Evolutionary conservation across 1,139 yeast species (phyloP).

Genomic region (Geotrichum fermentans): DNA sequence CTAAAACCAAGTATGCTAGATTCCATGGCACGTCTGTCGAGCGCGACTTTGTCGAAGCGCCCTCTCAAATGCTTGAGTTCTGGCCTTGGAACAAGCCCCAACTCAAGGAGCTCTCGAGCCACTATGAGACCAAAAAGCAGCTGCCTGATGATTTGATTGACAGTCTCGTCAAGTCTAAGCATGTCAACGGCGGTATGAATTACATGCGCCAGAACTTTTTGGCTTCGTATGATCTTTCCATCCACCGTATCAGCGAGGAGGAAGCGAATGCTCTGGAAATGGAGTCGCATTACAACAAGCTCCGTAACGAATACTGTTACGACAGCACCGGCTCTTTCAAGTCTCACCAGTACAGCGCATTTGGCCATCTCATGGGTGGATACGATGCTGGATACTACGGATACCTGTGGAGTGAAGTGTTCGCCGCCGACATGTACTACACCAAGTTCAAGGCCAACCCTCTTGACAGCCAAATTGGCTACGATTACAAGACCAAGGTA

Average conservation of each 20-base stretch:
- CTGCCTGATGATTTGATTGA: slow-evolving; percentile 57
- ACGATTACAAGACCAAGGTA: slow-evolving; percentile 63
- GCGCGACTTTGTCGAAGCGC: slow-evolving; percentile 86
- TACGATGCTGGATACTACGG: slow-evolving; percentile 87
- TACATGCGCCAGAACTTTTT: slow-evolving; percentile 73
- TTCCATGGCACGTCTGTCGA: slow-evolving; percentile 75
- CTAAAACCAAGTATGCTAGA: slow-evolving; percentile 57
- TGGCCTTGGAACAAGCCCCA: slow-evolving; percentile 78
- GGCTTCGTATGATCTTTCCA: slow-evolving; percentile 67
- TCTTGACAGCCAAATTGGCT: slow-evolving; percentile 56
- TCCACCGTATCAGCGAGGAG: slow-evolving; percentile 52
- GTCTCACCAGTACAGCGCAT: slow-evolving; percentile 67
- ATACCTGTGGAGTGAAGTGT: slow-evolving; percentile 78
- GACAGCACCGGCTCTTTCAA: slow-evolving; percentile 48
- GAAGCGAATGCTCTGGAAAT: slow-evolving; percentile 44
- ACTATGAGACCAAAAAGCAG: slow-evolving; percentile 54
- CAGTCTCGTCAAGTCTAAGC: slow-evolving; percentile 60
- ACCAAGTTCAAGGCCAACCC: slow-evolving; percentile 67
- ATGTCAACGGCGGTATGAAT: slow-evolving; percentile 67
- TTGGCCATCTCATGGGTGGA: slow-evolving; percentile 81
- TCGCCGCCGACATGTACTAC: slow-evolving; percentile 78
- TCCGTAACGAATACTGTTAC: slow-evolving; percentile 55
- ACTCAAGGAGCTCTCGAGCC: slow-evolving; percentile 56
- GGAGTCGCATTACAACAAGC: slow-evolving; percentile 53
- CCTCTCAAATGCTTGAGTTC: slow-evolving; percentile 83